These are phyloP conservation scores for Talaromyces sp. DNA, from an alignment of 2,329 filamentous ascomycete genomes.

Conservation along the genomic window DNA sequence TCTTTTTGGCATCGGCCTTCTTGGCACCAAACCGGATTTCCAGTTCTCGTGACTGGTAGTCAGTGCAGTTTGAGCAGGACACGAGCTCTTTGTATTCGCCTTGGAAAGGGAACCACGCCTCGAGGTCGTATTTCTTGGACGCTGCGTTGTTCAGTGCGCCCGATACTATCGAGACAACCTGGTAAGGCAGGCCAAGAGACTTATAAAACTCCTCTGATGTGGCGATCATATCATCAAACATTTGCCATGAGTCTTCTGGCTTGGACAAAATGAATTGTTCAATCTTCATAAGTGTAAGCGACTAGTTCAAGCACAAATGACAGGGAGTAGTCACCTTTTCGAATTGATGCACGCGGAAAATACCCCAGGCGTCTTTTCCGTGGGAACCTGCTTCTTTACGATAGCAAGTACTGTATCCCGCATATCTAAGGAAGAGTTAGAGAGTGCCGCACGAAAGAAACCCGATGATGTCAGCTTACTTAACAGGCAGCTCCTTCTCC, in stretches of 20 bases:
- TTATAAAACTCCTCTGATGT: constrained; percentile 94
- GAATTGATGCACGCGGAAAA: constrained; percentile 97
- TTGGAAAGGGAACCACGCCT: constrained; percentile 95
- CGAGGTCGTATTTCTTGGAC: constrained; percentile 90
- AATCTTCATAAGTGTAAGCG: constrained; percentile 39
- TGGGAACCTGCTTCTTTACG: constrained; percentile 90
- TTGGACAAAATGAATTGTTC: constrained; percentile 78
- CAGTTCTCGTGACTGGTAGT: constrained; percentile 90
- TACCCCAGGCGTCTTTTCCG: constrained; percentile 91
- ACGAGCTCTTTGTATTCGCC: constrained; percentile 98
- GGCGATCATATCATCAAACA: constrained; percentile 87
- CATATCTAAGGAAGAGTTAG: constrained; percentile 46
- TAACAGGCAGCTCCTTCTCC: constrained; percentile 79
- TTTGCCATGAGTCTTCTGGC: constrained; percentile 86
- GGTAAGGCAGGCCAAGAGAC: constrained; percentile 81
- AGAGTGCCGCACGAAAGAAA: neutral
- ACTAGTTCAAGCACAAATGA: neutral
- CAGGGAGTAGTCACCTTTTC: constrained; percentile 62
- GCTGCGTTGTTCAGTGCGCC: constrained; percentile 87
- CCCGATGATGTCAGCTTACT: constrained; percentile 42
- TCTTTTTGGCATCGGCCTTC: constrained; percentile 77
- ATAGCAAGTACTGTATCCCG: constrained; percentile 92
- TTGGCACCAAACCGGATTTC: constrained; percentile 90
- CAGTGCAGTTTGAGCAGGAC: constrained; percentile 95
- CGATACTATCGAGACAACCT: constrained; percentile 90